Evolutionary conservation across 2,329 filamentous ascomycete genomes (phyloP), one percentile per base, ranked within the genome.

Genomic region (Colletotrichum sojae): DNA sequence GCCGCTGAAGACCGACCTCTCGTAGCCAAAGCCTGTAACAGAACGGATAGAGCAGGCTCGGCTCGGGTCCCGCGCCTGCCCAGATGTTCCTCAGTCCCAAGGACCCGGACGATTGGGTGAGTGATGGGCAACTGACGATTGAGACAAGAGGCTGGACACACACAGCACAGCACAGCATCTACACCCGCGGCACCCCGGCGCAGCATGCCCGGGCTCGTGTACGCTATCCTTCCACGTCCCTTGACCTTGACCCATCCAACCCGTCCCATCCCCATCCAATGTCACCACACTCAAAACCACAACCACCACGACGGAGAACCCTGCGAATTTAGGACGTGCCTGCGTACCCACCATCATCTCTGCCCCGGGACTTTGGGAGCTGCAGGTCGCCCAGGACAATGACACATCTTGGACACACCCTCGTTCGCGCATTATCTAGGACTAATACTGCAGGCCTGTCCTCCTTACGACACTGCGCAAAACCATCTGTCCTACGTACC

Each of bases 371-470:
- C 20, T 39, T 27, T n/a, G 48, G 36, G 40, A 53, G 36, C 55
- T 46, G 65, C 51, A 68, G 39, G 45, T 58, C 49, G 55, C 54
- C 31, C n/a, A 59, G 59, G 54, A 54, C 54, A 59, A 39, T 54
- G 62, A 59, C 64, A 67, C 61, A 68, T 57, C 55, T 18, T 48
- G n/a, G 40, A 43, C 40, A n/a, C 40, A 43, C 40, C 40, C 13
- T 43, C 40, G 16, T 6, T 43, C 40, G 16, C 16, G 16, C 40
- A 15, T 43, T 15, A 15, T n/a, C 40, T n/a, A 43, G 13, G 16
- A 15, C 40, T 15, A 25, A 25, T 25, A 6, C 43, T 13, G 45
- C 43, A 20, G 43, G 39, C 39, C 56, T 51, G 18, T 39, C 27
- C 25, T 36, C 10, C 31, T 36, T 36, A 46, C 56, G 56, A 27